Evolutionary conservation across 2,329 filamentous ascomycete genomes (phyloP).

Genomic region (Triangularia verruculosa): DNA sequence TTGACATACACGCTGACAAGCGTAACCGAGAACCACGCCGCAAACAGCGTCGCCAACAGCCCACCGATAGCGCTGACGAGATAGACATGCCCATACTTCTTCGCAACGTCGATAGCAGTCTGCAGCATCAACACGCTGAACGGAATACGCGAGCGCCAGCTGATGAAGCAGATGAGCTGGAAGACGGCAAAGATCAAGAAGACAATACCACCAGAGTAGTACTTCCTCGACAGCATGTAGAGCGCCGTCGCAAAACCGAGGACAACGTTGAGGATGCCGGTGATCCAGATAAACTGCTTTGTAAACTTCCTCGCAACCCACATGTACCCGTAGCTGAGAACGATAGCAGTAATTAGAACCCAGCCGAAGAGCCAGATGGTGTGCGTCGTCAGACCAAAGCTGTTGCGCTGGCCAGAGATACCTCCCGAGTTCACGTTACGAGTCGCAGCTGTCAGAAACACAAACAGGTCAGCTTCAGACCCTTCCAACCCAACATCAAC

Average conservation of each 20-base stretch:
- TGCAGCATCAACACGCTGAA: slow-evolving; percentile 89
- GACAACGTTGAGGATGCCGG: slow-evolving; percentile 81
- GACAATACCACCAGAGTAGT: slow-evolving; percentile 82
- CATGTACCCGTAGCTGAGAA: slow-evolving; percentile 76
- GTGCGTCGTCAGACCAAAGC: slow-evolving; percentile 71
- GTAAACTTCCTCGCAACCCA: slow-evolving; percentile 72
- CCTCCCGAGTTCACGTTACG: slow-evolving; percentile 64
- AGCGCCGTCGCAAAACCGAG: slow-evolving; percentile 82
- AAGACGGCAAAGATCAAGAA: slow-evolving; percentile 82
- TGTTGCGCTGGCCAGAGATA: slow-evolving; percentile 68
- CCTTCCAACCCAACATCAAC: not conserved
- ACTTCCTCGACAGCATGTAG: slow-evolving; percentile 74
- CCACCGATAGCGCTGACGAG: slow-evolving; percentile 82
- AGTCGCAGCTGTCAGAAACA: slow-evolving; percentile 40
- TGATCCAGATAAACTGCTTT: slow-evolving; percentile 90
- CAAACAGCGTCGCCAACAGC: slow-evolving; percentile 69
- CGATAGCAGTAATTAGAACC: slow-evolving; percentile 68
- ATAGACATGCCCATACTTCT: slow-evolving; percentile 81
- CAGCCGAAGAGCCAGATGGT: slow-evolving; percentile 84
- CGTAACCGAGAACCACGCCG: slow-evolving; percentile 82
- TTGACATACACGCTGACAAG: slow-evolving; percentile 82
- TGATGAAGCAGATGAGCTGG: slow-evolving; percentile 77
- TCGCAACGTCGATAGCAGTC: slow-evolving; percentile 80
- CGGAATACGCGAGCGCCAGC: slow-evolving; percentile 86
- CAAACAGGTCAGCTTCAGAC: not conserved